phyloP scores from a whole-genome alignment of 2,329 filamentous ascomycete species.

The Talaromyces funiculosus region DNA sequence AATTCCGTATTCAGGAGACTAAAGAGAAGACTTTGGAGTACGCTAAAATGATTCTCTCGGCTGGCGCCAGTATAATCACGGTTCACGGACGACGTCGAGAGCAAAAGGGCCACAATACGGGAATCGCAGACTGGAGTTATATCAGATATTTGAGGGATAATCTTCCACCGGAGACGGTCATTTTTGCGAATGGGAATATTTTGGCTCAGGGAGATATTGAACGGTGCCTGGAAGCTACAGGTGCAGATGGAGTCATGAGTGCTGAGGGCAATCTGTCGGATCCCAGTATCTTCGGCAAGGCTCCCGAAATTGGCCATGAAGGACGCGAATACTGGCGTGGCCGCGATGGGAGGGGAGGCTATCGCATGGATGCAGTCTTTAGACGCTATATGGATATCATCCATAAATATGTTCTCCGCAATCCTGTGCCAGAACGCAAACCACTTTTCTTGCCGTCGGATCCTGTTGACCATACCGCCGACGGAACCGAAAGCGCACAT shows the following conservation, averaged over 20 bases:
- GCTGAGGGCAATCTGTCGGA: conserved; percentile 94
- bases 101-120: conserved; percentile 94
- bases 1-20: conserved; percentile 85
- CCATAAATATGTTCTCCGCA: conserved; percentile 66
- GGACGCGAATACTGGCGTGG: conserved; percentile 83
- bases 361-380: conserved; percentile 79
- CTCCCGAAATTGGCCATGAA: conserved; percentile 59
- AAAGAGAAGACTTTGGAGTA: conserved; percentile 83
- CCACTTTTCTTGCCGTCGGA: conserved; percentile 67
- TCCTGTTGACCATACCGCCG: conserved; percentile 17
- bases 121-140: conserved; percentile 84
- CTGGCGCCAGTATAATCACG: conserved; percentile 87
- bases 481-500: conserved; percentile 13
- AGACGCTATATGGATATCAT: conserved; percentile 88
- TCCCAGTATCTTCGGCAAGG: conserved; percentile 72
- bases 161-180: conserved; percentile 77
- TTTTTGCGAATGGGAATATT: conserved; percentile 96
- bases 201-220: conserved; percentile 73
- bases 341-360: conserved; percentile 72
- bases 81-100: conserved; percentile 85
- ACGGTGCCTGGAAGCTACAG: conserved; percentile 72
- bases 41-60: conserved; percentile 75
- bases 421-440: conserved; percentile 57
- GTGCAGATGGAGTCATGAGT: conserved; percentile 90
- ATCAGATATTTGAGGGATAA: conserved; percentile 77